phyloP scores from a whole-genome alignment of 2,329 filamentous ascomycete genomes.

The Botrytis galanthina region DNA sequence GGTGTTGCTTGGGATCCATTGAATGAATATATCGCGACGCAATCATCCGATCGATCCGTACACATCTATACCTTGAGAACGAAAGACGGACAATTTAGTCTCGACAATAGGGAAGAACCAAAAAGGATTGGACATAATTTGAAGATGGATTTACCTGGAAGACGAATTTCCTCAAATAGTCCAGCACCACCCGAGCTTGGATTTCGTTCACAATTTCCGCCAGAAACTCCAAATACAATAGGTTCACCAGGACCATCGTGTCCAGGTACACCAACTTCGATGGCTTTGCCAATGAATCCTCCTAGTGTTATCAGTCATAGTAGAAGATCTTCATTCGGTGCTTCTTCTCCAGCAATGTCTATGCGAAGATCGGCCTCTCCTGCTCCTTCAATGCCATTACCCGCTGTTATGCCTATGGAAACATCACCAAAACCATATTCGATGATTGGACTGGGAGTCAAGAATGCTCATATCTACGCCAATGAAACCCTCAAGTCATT shows the following conservation, averaged over 20 bases:
- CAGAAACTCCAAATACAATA: constrained; percentile 53
- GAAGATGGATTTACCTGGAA: constrained; percentile 86
- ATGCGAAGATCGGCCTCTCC: constrained; percentile 86
- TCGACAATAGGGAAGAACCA: constrained; percentile 62
- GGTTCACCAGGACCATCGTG: constrained; percentile 87
- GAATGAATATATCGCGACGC: constrained; percentile 96
- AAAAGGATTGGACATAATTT: constrained; percentile 74
- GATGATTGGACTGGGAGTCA: constrained; percentile 58
- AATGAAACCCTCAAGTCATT: constrained; percentile 98
- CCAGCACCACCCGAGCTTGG: constrained; percentile 84
- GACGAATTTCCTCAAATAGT: constrained; percentile 86
- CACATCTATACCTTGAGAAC: constrained; percentile 96
- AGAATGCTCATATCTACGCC: constrained; percentile 87
- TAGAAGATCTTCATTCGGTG: constrained; percentile 87
- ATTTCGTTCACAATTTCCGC: constrained; percentile 62
- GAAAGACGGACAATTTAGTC: constrained; percentile 91
- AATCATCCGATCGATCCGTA: constrained; percentile 95
- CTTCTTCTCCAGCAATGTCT: constrained; percentile 59
- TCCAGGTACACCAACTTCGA: constrained; percentile 87
- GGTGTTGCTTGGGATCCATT: constrained; percentile 97
- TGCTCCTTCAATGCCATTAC: constrained; percentile 87
- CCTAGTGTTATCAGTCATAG: constrained; percentile 86
- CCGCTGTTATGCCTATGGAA: constrained; percentile 92
- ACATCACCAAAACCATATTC: constrained; percentile 72
- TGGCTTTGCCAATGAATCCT: constrained; percentile 93